Base-by-base conservation (phyloP, 2,329 filamentous ascomycete species). In the Diaporthe sp. region DNA sequence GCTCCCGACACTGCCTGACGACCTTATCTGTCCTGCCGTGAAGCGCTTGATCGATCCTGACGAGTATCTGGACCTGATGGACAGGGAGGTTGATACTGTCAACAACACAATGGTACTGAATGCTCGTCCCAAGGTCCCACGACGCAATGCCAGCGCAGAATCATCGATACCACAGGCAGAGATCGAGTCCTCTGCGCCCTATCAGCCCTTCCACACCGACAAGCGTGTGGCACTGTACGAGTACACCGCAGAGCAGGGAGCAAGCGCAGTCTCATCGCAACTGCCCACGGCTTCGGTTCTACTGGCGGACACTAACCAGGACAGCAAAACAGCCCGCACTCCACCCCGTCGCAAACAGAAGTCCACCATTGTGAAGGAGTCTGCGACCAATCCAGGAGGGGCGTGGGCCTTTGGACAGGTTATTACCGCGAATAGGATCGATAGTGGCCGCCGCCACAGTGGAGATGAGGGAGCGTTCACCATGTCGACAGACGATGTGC, bases 171-270 rank as follows among this genome's bases (percentile, higher is more conserved):
- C 92, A 0, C 91, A 93, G 78, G 95, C 95, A 8, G 96, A 98
- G 86, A 97, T 98, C 78, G 97, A 99, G 82, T 98, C 96, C 1
- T 98, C 96, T 81, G 94, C 96, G 6, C 95, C 96, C 2, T 98
- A 98, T 80, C 96, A 98, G 80, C 96, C 97, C 1, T 98, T 98
- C 86, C 96, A 98, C 82, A 97, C 96, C 0, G 96, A 98, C 81
- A 91, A 92, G 73, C 92, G 96, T 4, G 94, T 98, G 59, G 91
- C 89, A n/a, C 87, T 98, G 39, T 94, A 92, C 78, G 89, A 95
- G 57, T 94, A 93, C 81, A 84, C 81, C 49, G 78, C 79, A 25
- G 71, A 74, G 19, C 59, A 68, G 58, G 53, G 67, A 44, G 37
- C 73, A 75, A 51, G 69, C 67, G 59, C 67, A 37, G 37, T 77